Evolutionary conservation across 345 rosid species (phyloP).

Genomic region (Durio zibethinus): DNA sequence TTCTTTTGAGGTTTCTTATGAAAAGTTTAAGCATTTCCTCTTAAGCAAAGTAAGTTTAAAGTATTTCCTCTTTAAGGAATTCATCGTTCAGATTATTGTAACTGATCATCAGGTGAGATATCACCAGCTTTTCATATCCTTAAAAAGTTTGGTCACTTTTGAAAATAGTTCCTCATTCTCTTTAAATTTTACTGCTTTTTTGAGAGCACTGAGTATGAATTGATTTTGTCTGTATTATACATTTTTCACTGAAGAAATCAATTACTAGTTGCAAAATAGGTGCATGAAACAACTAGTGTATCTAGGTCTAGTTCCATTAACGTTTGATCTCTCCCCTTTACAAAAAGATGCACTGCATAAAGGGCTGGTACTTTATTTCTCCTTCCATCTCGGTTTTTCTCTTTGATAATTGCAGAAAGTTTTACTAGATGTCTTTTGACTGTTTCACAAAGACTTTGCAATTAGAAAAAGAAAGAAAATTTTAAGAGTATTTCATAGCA

Average conservation of each 20-base stretch:
- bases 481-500: background rate
- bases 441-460: background rate
- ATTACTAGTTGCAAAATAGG: background rate
- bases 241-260: background rate
- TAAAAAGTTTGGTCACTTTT: background rate
- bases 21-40: background rate
- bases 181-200: background rate
- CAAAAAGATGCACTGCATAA: background rate
- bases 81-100: background rate
- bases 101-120: background rate
- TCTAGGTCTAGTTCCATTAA: background rate
- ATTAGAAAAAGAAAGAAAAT: background rate
- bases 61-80: background rate
- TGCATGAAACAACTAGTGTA: background rate
- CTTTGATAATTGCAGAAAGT: background rate
- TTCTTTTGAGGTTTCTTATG: background rate
- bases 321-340: background rate
- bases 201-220: background rate
- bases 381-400: background rate
- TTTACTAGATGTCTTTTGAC: background rate
- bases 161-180: background rate
- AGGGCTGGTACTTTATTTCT: background rate
- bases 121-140: background rate
- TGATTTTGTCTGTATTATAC: background rate
- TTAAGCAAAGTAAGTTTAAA: no score